Evolutionary conservation across 768 basidiomycete species (phyloP).

Genomic region (Psilocybe cyanescens): DNA sequence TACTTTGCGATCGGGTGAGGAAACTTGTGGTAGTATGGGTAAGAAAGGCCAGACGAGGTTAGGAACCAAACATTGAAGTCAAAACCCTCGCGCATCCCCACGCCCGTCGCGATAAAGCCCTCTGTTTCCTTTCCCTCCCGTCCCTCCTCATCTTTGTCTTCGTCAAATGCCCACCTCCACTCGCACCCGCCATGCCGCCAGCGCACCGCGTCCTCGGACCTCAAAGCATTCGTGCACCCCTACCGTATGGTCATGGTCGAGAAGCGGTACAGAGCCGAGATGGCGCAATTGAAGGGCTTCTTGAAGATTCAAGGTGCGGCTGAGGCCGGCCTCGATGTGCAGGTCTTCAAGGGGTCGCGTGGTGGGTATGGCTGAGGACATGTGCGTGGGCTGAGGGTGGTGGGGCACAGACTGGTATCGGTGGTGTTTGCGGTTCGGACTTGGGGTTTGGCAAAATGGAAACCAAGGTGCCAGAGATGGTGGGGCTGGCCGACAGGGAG

Average conservation of each 20-base stretch:
- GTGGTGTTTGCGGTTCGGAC: too few relatives aligned
- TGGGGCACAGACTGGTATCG: too few relatives aligned
- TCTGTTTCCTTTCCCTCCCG: not conserved
- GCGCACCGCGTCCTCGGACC: slow-evolving; percentile 23
- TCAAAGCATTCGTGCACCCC: slow-evolving; percentile 22
- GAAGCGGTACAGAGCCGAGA: slow-evolving; percentile 16
- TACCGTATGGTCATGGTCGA: slow-evolving; percentile 28
- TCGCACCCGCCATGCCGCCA: not conserved
- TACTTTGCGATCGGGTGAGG: too few relatives aligned
- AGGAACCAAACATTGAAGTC: not conserved
- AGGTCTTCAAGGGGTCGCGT: too few relatives aligned
- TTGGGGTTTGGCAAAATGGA: too few relatives aligned
- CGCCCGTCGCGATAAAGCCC: not conserved
- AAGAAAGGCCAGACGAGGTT: too few relatives aligned
- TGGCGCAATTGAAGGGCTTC: slow-evolving; percentile 19
- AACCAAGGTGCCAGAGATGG: too few relatives aligned
- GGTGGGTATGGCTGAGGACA: too few relatives aligned
- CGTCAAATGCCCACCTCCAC: not conserved
- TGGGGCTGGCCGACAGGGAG: too few relatives aligned
- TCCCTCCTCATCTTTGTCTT: not conserved
- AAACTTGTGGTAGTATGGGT: too few relatives aligned
- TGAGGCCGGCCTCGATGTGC: slow-evolving; percentile 21
- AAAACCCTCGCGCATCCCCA: not conserved
- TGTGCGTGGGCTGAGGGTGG: too few relatives aligned
- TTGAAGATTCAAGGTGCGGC: slow-evolving; percentile 24